Conservation (phyloP, 2,329 filamentous ascomycete species). For the Periconia sp. region DNA sequence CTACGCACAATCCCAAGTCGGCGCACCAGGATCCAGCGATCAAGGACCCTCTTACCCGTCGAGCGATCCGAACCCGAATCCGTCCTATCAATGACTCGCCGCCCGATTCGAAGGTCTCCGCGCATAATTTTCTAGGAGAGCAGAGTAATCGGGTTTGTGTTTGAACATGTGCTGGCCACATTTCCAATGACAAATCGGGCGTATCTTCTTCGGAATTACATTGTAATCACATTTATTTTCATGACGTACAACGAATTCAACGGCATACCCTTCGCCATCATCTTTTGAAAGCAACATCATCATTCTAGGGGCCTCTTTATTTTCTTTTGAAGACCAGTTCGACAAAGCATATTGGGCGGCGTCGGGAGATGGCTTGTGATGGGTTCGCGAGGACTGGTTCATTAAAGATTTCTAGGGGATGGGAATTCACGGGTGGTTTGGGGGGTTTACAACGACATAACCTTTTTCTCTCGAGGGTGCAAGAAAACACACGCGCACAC, state of each 20-base stretch:
- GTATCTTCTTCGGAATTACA: constrained; percentile 19
- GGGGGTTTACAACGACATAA: no score
- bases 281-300: constrained; percentile 14
- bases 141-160: neutral
- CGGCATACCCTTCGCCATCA: constrained; percentile 31
- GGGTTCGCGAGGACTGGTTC: constrained; percentile 17
- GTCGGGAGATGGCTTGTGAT: constrained; percentile 21
- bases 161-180: constrained; percentile 37
- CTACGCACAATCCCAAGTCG: constrained; percentile 34
- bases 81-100: constrained; percentile 40
- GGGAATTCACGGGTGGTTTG: neutral
- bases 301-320: constrained; percentile 8
- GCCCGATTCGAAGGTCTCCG: constrained; percentile 32
- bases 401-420: neutral
- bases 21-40: constrained; percentile 28
- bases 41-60: constrained; percentile 17
- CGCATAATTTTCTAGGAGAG: constrained; percentile 20
- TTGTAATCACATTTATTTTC: constrained; percentile 32
- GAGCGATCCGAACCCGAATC: constrained; percentile 32
- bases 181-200: constrained; percentile 13
- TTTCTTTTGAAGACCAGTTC: constrained; percentile 12
- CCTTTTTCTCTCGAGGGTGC: no score
- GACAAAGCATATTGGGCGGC: constrained; percentile 31
- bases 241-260: constrained; percentile 35
- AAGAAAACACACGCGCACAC: no score